Conservation (phyloP, 2,329 filamentous ascomycete species). For the Penicillium sp. region DNA sequence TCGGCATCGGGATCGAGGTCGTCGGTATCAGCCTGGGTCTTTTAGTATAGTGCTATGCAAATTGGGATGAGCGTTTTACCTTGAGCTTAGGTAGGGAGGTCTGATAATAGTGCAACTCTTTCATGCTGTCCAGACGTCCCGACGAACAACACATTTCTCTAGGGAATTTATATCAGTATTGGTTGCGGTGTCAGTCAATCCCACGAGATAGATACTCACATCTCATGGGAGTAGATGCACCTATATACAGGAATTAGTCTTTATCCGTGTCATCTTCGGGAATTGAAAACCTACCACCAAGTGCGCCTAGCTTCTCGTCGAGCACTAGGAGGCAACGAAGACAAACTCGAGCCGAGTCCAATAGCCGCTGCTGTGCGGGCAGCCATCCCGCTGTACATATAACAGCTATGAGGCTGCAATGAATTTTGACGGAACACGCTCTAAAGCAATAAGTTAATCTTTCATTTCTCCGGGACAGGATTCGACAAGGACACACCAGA, state of each 20-base stretch:
- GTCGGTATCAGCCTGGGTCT: neutral
- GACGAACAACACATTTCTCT: constrained; percentile 35
- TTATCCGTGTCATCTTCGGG: neutral
- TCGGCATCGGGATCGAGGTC: constrained; percentile 20
- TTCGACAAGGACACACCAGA: neutral
- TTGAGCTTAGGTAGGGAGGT: constrained; percentile 21
- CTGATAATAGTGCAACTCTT: constrained; percentile 29
- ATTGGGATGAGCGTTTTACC: neutral
- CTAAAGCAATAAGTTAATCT: constrained; percentile 1
- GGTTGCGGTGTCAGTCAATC: neutral
- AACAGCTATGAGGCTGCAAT: constrained; percentile 36
- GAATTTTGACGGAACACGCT: constrained; percentile 36
- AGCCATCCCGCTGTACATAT: constrained; percentile 39
- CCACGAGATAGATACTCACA: constrained; percentile 8
- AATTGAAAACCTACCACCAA: constrained; percentile 22
- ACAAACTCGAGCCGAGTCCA: constrained; percentile 30
- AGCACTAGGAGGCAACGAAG: constrained; percentile 14
- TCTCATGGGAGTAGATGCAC: constrained; percentile 25
- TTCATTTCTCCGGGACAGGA: neutral
- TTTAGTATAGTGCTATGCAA: neutral
- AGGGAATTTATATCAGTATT: neutral
- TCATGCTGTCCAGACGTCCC: constrained; percentile 31
- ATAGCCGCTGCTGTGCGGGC: constrained; percentile 36
- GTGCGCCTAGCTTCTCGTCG: constrained; percentile 25
- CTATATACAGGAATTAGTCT: neutral